Percentiles rank a stretch among this genome's conserved stretches.
Evolutionary conservation across 2,329 filamentous ascomycete species (phyloP).

Genomic region (Phialophora chinensis): DNA sequence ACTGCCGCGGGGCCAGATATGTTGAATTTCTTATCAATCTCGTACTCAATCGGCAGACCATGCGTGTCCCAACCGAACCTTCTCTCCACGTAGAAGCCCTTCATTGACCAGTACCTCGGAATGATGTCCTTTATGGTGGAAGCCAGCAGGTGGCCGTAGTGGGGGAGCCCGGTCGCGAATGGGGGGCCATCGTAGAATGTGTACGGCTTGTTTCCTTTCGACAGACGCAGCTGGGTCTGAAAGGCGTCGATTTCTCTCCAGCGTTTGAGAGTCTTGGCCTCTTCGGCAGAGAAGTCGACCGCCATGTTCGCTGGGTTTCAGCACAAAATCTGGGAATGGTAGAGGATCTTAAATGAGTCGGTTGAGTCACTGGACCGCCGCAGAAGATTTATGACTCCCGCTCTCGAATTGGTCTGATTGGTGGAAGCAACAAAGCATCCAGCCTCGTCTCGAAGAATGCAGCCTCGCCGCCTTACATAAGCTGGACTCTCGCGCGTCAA

Average conservation of each 20-base stretch:
- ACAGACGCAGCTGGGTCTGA: slow-evolving; percentile 83
- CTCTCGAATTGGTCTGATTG: background rate
- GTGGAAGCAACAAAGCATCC: background rate
- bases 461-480: slow-evolving; percentile 3
- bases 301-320: slow-evolving; percentile 64
- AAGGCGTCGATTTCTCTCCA: slow-evolving; percentile 96
- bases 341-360: slow-evolving; percentile 9
- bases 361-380: slow-evolving; percentile 2
- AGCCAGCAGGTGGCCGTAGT: slow-evolving; percentile 75
- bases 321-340: background rate
- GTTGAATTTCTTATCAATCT: slow-evolving; percentile 89
- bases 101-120: slow-evolving; percentile 91
- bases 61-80: slow-evolving; percentile 92
- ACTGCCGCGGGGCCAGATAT: slow-evolving; percentile 85
- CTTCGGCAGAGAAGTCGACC: slow-evolving; percentile 91
- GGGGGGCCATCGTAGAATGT: slow-evolving; percentile 92
- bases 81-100: slow-evolving; percentile 83
- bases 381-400: slow-evolving; percentile 13
- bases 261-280: slow-evolving; percentile 80
- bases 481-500: too few species aligned
- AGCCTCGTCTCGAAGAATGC: background rate
- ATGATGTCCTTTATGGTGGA: slow-evolving; percentile 95
- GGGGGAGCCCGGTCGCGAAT: slow-evolving; percentile 63
- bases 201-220: slow-evolving; percentile 79
- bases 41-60: slow-evolving; percentile 86